Evolutionary conservation across 2,329 filamentous ascomycete species (phyloP), one percentile per base, ranked within the genome.

Genomic region (Fusarium torulosum): DNA sequence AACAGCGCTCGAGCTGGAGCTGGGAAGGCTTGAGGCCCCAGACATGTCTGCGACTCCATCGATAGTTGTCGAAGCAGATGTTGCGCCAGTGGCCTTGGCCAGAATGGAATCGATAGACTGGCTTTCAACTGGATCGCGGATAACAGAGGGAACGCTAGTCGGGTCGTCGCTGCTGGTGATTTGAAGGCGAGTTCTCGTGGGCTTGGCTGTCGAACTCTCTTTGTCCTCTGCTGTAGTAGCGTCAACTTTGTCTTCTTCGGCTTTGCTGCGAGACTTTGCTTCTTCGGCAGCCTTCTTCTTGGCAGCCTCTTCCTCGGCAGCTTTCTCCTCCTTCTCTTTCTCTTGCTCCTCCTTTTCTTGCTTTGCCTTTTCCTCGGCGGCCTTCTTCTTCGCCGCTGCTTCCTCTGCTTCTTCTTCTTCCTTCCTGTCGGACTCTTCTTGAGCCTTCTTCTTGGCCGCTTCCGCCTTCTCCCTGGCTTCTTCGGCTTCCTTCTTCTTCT

Each of bases 31-130:
- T 14, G 68, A 63, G 8, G 63, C 41, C 27, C 57, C 57, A 8
- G 70, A 68, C 10, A 64, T 42, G 8, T 66, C 63, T 13, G 61
- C 62, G 15, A 63, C 69, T 8, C 74, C 51, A 10, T 62, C 71
- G 4, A 63, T 46, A 21, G 59, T 64, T 52, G 59, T 46, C 14
- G 60, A 64, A 21, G 59, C 41, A 20, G 60, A 64, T 13, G 59
- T 52, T 25, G 29, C 33, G 23, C 40, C 60, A 20, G 75, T 75
- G 15, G 77, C 75, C 43, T 76, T 73, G 10, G 76, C 78, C 6
- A 80, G 69, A 15, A 73, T 63, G 7, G 72, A 71, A 19, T 73
- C 74, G 27, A 76, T 44, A 14, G 73, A 74, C 5, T 62, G 69
- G 41, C 49, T 73, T 27, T 70, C 66, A 13, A 71, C 72, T 6